A percentile compares a stretch with the other conserved stretches of the same genome.
phyloP scores from a whole-genome alignment of 805 yeast genomes.

The Wickerhamiella dianesei region DNA sequence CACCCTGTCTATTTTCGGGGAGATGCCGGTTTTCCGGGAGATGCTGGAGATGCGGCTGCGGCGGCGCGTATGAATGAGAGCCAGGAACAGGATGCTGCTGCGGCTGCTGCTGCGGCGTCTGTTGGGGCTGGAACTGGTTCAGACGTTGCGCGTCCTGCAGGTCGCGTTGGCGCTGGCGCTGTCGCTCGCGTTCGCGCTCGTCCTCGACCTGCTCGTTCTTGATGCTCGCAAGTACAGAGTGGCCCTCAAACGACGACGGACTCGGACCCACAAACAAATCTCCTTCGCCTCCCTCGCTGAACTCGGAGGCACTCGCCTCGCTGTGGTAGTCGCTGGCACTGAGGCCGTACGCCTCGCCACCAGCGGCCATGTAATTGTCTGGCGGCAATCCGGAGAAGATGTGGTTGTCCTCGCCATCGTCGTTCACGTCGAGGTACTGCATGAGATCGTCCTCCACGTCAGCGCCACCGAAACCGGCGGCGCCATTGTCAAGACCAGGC shows the following conservation, averaged over 20 bases:
- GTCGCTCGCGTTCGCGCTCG: not conserved
- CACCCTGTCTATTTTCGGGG: not conserved
- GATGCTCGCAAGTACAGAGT: not conserved
- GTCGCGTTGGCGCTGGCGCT: not conserved
- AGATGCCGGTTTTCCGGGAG: not conserved
- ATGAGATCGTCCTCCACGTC: not conserved
- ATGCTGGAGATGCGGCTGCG: not conserved
- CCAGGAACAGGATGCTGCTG: not conserved
- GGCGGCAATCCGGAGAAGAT: not conserved
- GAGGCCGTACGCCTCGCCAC: not conserved
- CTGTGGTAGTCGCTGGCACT: not conserved
- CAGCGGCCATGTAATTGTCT: not conserved
- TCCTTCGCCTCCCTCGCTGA: not conserved
- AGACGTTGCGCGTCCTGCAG: not conserved
- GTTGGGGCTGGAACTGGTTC: not conserved
- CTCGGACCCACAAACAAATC: not conserved
- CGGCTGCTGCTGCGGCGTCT: not conserved
- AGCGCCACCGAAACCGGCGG: not conserved
- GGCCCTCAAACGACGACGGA: not conserved
- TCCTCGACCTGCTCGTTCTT: not conserved
- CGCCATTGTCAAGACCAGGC: not conserved
- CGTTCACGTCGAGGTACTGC: slow-evolving; percentile 2
- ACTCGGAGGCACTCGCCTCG: not conserved
- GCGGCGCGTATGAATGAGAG: not conserved
- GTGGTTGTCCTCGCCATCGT: not conserved